Conservation (phyloP, 192 early-diverging fungal species). For the Haplosporangium gracile region DNA sequence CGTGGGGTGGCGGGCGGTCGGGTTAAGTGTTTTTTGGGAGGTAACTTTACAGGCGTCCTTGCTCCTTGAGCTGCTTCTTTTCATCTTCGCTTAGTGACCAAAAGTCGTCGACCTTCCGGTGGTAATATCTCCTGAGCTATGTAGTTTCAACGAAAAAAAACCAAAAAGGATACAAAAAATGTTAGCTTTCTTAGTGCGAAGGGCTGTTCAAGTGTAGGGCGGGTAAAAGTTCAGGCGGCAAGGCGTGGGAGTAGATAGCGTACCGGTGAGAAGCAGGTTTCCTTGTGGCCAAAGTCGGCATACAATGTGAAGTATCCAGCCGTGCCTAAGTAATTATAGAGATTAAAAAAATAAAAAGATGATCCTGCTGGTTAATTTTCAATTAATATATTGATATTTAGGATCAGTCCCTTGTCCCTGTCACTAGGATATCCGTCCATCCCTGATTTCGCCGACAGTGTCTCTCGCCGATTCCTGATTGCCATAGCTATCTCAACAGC, state of each 20-base stretch:
- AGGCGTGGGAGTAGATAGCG: not conserved
- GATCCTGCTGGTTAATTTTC: not conserved
- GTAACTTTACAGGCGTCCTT: constrained; percentile 42
- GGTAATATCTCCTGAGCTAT: constrained; percentile 39
- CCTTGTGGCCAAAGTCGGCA: constrained; percentile 53
- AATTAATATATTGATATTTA: not conserved
- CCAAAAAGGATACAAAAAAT: not conserved
- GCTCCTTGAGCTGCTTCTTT: constrained; percentile 55
- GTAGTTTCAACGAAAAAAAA: not conserved
- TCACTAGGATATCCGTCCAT: not conserved
- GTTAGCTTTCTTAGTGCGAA: not conserved
- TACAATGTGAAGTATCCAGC: constrained; percentile 49
- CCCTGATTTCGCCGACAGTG: too few species aligned
- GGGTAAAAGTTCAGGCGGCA: not conserved
- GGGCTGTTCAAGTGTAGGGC: not conserved
- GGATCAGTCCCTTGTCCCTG: not conserved
- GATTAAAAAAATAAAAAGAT: not conserved
- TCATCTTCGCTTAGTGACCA: constrained; percentile 57
- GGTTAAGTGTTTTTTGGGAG: not conserved
- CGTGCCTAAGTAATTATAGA: constrained; percentile 15
- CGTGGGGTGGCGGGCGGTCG: not conserved
- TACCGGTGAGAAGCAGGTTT: constrained; percentile 54
- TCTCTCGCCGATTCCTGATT: not conserved
- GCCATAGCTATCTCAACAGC: not conserved
- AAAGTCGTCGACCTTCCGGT: constrained; percentile 37